Base-by-base conservation (phyloP, 2,329 filamentous ascomycete genomes). In the Aspergillus felis region DNA sequence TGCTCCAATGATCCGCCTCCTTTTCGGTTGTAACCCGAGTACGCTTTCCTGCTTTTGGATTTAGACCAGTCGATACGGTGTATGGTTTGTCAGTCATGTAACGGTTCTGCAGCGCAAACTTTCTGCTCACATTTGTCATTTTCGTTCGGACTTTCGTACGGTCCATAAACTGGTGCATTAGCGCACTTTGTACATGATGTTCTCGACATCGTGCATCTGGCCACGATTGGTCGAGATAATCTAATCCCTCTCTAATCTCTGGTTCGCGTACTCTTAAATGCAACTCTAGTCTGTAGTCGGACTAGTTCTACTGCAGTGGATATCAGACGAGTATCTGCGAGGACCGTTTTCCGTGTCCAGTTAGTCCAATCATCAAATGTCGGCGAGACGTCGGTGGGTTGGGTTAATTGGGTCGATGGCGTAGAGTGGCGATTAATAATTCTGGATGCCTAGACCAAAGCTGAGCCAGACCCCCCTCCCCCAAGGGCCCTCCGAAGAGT, bases 1-100 rank as follows among this genome's bases (percentile, higher is more conserved):
- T 93, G 85, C 74, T 81, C 60, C 74, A 75, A 68, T 78, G 70
- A 70, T 60, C 51, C 42, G 54, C 12, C 25, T 47, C 51, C 28
- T 12, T 24, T 50, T 54, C 24, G 17, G 50, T 50, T 53, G 29
- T 55, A 54, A 44, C 41, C 32, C 7, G 7, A 38, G 35, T 51
- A 22, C 54, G 35, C 17, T 55, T 50, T 54, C 22, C 10, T 28
- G 7, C 29, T 55, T 52, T 56, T 50, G 24, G 28, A 55, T 29
- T 17, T 38, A 41, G 49, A 50, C 35, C 47, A 50, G 29, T 20
- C 38, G 6, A 47, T 51, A 50, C 12, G 20, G 32, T 42, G 29
- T 14, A 9, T 54, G 46, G 24, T 50, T 50, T n/a, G 47, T 54
- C 41, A 53, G 44, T 56, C 14, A 50, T 17, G 32, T 38, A 9